Evolutionary conservation across 345 rosid species (phyloP).

Genomic region (Anastatica hierochuntica): DNA sequence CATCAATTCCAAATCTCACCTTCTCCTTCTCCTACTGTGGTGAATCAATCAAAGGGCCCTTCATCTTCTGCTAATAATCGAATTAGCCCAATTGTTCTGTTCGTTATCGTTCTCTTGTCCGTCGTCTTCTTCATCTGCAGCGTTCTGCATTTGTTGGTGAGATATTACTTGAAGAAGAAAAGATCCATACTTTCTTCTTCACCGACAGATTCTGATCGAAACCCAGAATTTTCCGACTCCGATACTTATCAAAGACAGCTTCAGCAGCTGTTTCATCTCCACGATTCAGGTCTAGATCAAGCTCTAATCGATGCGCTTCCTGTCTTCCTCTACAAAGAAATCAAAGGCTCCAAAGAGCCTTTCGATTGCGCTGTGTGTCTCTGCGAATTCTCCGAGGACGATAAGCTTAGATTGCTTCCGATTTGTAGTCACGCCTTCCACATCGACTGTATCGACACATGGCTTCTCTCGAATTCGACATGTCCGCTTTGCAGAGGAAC

Average conservation of each 20-base stretch:
- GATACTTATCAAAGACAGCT: slow-evolving; percentile 70
- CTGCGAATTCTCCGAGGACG: slow-evolving; percentile 61
- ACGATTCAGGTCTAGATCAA: slow-evolving; percentile 89
- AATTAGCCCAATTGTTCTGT: slow-evolving; percentile 34
- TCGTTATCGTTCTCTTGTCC: slow-evolving; percentile 19
- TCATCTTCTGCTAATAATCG: slow-evolving; percentile 26
- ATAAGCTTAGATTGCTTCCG: slow-evolving; percentile 75
- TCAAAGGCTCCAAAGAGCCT: slow-evolving; percentile 67
- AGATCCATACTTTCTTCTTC: slow-evolving; percentile 42
- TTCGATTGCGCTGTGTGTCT: slow-evolving; percentile 93
- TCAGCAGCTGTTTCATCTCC: slow-evolving; percentile 83
- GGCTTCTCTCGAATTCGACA: slow-evolving; percentile 85
- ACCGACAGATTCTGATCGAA: slow-evolving; percentile 35
- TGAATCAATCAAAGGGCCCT: slow-evolving; percentile 12
- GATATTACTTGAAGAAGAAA: slow-evolving; percentile 43
- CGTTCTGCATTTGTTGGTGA: slow-evolving; percentile 55
- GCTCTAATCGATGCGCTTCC: slow-evolving; percentile 83
- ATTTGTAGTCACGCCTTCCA: slow-evolving; percentile 85
- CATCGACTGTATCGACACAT: slow-evolving; percentile 80
- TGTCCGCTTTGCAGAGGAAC: slow-evolving; percentile 89
- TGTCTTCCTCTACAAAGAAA: slow-evolving; percentile 58
- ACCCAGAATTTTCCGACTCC: slow-evolving; percentile 53
- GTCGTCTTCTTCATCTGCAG: slow-evolving; percentile 59
- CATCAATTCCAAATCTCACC: slow-evolving; percentile 26
- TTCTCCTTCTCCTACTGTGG: slow-evolving; percentile 14